These are phyloP conservation scores for Parmelia sp. DNA, from an alignment of 495 filamentous ascomycete genomes.

Conservation along the genomic window DNA sequence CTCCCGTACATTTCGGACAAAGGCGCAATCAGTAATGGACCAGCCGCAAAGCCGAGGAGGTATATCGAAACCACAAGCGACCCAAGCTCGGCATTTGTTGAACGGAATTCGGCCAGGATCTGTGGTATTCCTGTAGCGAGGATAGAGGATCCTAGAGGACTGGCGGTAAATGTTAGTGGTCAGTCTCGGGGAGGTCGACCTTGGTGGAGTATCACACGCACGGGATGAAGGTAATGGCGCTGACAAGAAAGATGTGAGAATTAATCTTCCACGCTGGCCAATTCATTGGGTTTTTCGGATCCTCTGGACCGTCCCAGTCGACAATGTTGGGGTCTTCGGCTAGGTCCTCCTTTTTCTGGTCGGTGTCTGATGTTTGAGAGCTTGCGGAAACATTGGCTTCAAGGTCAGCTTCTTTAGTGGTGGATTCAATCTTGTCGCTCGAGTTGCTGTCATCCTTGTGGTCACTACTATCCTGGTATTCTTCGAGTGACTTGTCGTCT, in stretches of 20 bases:
- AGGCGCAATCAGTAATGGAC: slow-evolving; percentile 54
- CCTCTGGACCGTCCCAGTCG: slow-evolving; percentile 50
- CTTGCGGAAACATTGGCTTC: slow-evolving; percentile 13
- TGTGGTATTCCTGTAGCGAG: slow-evolving; percentile 13
- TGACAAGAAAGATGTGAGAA: slow-evolving; percentile 40
- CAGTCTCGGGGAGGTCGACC: neutral
- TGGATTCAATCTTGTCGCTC: neutral
- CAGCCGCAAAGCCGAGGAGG: slow-evolving; percentile 36
- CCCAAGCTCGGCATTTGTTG: slow-evolving; percentile 4
- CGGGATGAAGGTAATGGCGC: slow-evolving; percentile 53
- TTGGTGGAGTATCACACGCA: slow-evolving; percentile 21
- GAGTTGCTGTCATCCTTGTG: neutral
- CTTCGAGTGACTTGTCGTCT: neutral
- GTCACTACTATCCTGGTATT: neutral
- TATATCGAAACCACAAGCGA: slow-evolving; percentile 8
- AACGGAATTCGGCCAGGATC: slow-evolving; percentile 2
- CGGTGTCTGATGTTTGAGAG: neutral
- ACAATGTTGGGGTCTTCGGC: slow-evolving; percentile 30
- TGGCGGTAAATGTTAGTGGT: slow-evolving; percentile 1
- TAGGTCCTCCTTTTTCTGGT: slow-evolving; percentile 15
- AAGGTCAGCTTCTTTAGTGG: slow-evolving; percentile 7
- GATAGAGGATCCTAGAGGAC: slow-evolving; percentile 28
- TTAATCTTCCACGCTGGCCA: slow-evolving; percentile 49
- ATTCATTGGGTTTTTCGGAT: slow-evolving; percentile 55
- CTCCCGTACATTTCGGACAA: slow-evolving; percentile 53